A percentile compares a stretch with the other conserved stretches of the same genome.
Conservation (phyloP, 176 grass and related monocot genomes). For the Avena atlantica region DNA sequence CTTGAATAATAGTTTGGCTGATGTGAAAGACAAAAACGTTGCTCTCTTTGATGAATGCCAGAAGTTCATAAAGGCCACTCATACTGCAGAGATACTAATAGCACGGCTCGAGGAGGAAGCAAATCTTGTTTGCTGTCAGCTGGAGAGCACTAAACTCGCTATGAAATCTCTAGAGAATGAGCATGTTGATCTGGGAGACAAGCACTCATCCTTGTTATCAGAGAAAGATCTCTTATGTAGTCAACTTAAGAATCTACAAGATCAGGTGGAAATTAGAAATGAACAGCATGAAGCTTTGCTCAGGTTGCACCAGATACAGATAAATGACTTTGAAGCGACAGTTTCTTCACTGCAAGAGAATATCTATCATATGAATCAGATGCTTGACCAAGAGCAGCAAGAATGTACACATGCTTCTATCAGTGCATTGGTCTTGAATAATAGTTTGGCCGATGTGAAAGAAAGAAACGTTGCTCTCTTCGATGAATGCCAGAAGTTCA, state of each 20-base stretch:
- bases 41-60: slow-evolving; percentile 47
- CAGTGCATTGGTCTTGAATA: slow-evolving; percentile 62
- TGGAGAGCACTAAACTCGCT: slow-evolving; percentile 46
- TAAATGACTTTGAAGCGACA: slow-evolving; percentile 43
- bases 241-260: slow-evolving; percentile 58
- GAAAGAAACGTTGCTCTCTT: slow-evolving; percentile 51
- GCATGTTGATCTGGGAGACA: slow-evolving; percentile 46
- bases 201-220: slow-evolving; percentile 43
- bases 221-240: slow-evolving; percentile 55
- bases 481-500: slow-evolving; percentile 53
- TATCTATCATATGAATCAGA: slow-evolving; percentile 45
- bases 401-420: slow-evolving; percentile 48
- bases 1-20: slow-evolving; percentile 63
- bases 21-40: slow-evolving; percentile 55
- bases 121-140: slow-evolving; percentile 34
- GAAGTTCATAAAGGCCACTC: slow-evolving; percentile 50
- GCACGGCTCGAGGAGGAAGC: slow-evolving; percentile 56
- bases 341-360: slow-evolving; percentile 61
- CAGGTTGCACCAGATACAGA: slow-evolving; percentile 51
- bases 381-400: slow-evolving; percentile 57
- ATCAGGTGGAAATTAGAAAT: slow-evolving; percentile 57
- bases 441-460: slow-evolving; percentile 58
- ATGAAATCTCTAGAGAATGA: slow-evolving; percentile 58
- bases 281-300: slow-evolving; percentile 54
- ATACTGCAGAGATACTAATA: slow-evolving; percentile 48